Evolutionary conservation across 2,329 filamentous ascomycete genomes (phyloP).

Genomic region (Trichoderma cornu-damae): DNA sequence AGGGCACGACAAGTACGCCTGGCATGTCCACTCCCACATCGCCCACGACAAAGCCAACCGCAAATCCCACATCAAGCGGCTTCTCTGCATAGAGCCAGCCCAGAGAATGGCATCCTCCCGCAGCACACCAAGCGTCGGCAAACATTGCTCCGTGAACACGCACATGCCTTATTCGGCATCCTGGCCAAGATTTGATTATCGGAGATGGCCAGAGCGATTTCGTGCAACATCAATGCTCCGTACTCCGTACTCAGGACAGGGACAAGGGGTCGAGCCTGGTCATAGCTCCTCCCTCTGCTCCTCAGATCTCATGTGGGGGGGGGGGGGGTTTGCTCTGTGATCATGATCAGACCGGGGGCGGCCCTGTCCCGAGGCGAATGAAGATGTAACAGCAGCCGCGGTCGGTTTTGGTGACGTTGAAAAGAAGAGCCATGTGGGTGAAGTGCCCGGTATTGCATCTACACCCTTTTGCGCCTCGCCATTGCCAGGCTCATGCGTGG

Average conservation of each 20-base stretch:
- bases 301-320: conserved; percentile 13
- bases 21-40: too few relatives aligned
- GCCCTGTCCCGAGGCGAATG: conserved; percentile 1
- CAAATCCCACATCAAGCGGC: too few relatives aligned
- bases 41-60: too few relatives aligned
- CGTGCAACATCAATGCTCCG: not conserved
- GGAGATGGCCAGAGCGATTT: not conserved
- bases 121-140: too few relatives aligned
- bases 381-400: not conserved
- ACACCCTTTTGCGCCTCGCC: not conserved
- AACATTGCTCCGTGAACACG: too few relatives aligned
- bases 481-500: too few relatives aligned
- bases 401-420: not conserved
- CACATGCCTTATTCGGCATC: too few relatives aligned
- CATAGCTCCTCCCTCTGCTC: not conserved
- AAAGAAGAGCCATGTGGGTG: not conserved
- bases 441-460: not conserved
- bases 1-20: too few relatives aligned
- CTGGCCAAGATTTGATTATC: not conserved
- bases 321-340: not conserved
- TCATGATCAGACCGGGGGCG: conserved; percentile 3
- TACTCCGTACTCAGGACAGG: too few relatives aligned
- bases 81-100: too few relatives aligned
- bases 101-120: too few relatives aligned
- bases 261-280: not conserved